Evolutionary conservation across 805 yeast species (phyloP).

Genomic region (Metschnikowia anglica): DNA sequence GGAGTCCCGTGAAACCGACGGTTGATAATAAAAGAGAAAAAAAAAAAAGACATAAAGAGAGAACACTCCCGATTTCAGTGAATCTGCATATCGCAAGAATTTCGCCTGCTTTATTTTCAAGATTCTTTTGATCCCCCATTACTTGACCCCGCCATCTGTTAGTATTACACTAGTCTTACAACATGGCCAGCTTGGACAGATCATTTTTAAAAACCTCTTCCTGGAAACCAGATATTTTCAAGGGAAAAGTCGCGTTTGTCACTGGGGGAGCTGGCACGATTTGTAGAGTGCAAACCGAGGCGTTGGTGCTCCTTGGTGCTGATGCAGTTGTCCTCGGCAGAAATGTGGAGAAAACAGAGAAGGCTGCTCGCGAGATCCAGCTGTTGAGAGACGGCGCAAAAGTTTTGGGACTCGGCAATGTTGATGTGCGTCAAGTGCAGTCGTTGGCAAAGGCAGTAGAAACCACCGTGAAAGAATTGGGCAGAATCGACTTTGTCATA

Average conservation of each 20-base stretch:
- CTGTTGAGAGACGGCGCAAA: constrained; percentile 55
- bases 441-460: constrained; percentile 64
- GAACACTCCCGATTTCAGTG: too few species aligned
- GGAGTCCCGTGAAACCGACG: too few species aligned
- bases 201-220: constrained; percentile 29
- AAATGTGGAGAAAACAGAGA: constrained; percentile 59
- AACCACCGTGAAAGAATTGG: constrained; percentile 62
- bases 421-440: constrained; percentile 75
- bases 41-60: too few species aligned
- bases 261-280: constrained; percentile 98
- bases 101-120: too few species aligned
- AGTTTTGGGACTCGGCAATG: constrained; percentile 68
- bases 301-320: constrained; percentile 80
- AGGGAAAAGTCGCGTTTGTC: constrained; percentile 82
- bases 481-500: constrained; percentile 80
- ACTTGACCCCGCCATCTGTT: too few species aligned
- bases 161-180: background rate
- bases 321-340: constrained; percentile 85
- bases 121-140: background rate
- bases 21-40: too few species aligned
- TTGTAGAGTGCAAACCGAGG: constrained; percentile 86
- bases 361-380: constrained; percentile 68
- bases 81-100: too few species aligned
- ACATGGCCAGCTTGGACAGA: constrained; percentile 33
- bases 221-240: constrained; percentile 65